Evolutionary conservation across 2,329 filamentous ascomycete species (phyloP).

Genomic region (Phaeosphaeriaceae sp.): DNA sequence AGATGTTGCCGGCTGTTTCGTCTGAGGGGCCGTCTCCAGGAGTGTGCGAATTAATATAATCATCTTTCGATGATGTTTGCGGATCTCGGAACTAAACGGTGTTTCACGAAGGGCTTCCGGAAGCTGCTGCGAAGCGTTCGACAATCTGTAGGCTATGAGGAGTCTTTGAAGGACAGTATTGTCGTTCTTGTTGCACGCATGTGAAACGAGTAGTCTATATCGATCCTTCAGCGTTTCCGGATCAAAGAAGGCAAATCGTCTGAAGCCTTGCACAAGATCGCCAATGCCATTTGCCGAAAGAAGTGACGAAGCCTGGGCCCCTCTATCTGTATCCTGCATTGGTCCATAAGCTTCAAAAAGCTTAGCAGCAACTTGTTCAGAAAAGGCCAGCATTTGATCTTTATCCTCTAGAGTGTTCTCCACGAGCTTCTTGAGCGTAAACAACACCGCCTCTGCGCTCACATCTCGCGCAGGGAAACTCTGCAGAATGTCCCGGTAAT

Average conservation of each 20-base stretch:
- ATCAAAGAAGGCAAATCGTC: conserved; percentile 31
- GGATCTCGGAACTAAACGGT: conserved; percentile 31
- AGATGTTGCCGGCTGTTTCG: background rate
- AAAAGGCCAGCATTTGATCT: conserved; percentile 28
- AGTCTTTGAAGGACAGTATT: conserved; percentile 26
- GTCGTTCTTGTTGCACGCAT: conserved; percentile 28
- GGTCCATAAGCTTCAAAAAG: conserved; percentile 26
- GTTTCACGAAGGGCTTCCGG: conserved; percentile 20
- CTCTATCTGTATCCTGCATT: background rate
- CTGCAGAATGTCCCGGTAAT: conserved; percentile 22
- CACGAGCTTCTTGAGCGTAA: conserved; percentile 43
- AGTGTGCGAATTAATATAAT: conserved; percentile 26
- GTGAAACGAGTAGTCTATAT: conserved; percentile 37
- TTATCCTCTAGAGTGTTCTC: conserved; percentile 38
- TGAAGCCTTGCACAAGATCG: conserved; percentile 25
- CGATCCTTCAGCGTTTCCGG: conserved; percentile 37
- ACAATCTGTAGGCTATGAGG: conserved; percentile 42
- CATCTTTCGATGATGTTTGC: conserved; percentile 26
- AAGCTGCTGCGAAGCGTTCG: conserved; percentile 25
- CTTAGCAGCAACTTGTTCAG: conserved; percentile 29
- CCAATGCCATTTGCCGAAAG: conserved; percentile 6
- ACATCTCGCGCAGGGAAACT: conserved; percentile 25
- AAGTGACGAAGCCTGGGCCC: background rate
- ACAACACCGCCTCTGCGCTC: conserved; percentile 43
- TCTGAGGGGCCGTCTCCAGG: conserved; percentile 3